phyloP scores from a whole-genome alignment of 2,329 filamentous ascomycete genomes.

The Botrytis elliptica region DNA sequence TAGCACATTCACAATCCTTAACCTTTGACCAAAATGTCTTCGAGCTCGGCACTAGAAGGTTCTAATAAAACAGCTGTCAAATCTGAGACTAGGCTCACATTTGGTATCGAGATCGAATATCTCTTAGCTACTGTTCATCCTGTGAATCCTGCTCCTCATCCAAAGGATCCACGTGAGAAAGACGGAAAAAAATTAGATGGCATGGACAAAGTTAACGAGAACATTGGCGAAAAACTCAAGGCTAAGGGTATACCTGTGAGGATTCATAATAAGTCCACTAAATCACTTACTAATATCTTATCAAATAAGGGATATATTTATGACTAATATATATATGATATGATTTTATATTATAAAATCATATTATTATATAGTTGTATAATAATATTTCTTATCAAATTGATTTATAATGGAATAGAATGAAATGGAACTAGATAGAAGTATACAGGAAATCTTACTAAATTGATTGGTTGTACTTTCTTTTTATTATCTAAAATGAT shows the following conservation, averaged over 20 bases:
- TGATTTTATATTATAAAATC: too few relatives aligned
- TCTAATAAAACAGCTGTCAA: not conserved
- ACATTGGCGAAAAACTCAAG: not conserved
- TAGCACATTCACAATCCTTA: not conserved
- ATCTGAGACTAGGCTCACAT: conserved; percentile 13
- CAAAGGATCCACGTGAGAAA: not conserved
- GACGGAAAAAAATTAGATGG: not conserved
- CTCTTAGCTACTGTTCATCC: conserved; percentile 2
- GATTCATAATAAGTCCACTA: too few relatives aligned
- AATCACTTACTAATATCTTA: too few relatives aligned
- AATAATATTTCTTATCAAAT: too few relatives aligned
- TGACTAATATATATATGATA: too few relatives aligned
- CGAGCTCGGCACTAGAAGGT: not conserved
- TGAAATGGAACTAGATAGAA: too few relatives aligned
- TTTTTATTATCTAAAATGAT: too few relatives aligned
- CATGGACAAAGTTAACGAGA: not conserved
- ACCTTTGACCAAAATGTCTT: not conserved
- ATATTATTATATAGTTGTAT: too few relatives aligned
- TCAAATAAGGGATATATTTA: too few relatives aligned
- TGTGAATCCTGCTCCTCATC: not conserved
- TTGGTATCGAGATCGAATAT: conserved; percentile 18
- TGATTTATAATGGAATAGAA: too few relatives aligned
- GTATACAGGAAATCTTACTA: too few relatives aligned
- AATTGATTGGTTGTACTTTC: too few relatives aligned
- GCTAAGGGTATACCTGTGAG: not conserved